A percentile compares a stretch with the other conserved stretches of the same genome.
These are phyloP conservation scores for Phytophthora ohioensis DNA, from an alignment of 352 stramenopile genomes.

Conservation along the genomic window DNA sequence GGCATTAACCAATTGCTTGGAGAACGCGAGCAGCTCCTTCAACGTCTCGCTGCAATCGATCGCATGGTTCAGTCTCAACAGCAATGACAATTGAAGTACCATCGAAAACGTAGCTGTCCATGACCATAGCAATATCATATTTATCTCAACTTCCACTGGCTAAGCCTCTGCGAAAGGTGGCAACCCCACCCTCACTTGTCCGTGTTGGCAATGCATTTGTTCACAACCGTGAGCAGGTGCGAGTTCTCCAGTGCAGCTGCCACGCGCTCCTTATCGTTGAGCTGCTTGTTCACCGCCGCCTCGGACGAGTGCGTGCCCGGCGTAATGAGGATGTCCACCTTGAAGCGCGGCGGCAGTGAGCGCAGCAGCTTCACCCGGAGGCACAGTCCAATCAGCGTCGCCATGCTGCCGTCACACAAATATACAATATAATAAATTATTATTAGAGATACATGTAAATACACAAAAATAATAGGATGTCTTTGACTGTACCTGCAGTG, in stretches of 20 bases:
- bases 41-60: conserved; percentile 54
- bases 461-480: conserved; percentile 2
- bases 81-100: conserved; percentile 9
- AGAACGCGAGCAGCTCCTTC: conserved; percentile 48
- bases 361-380: conserved; percentile 96
- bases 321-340: conserved; percentile 95
- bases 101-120: conserved; percentile 4
- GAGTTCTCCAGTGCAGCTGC: conserved; percentile 96
- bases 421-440: background rate
- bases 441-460: conserved; percentile 9
- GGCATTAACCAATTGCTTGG: conserved; percentile 41
- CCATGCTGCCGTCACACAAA: conserved; percentile 83
- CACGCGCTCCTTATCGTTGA: conserved; percentile 97
- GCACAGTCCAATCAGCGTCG: conserved; percentile 96
- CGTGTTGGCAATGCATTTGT: conserved; percentile 95
- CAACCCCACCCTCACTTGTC: conserved; percentile 70
- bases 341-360: conserved; percentile 94
- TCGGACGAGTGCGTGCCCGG: conserved; percentile 95
- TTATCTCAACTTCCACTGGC: conserved; percentile 21
- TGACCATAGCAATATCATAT: conserved; percentile 40
- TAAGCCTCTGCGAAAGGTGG: conserved; percentile 9
- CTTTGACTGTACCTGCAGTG: conserved; percentile 88
- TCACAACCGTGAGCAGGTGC: conserved; percentile 96
- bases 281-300: conserved; percentile 97
- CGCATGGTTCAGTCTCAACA: conserved; percentile 33